A percentile compares a stretch with the other conserved stretches of the same genome.
Conservation (phyloP, 176 grass and related monocot genomes). For the Oryza officinalis region DNA sequence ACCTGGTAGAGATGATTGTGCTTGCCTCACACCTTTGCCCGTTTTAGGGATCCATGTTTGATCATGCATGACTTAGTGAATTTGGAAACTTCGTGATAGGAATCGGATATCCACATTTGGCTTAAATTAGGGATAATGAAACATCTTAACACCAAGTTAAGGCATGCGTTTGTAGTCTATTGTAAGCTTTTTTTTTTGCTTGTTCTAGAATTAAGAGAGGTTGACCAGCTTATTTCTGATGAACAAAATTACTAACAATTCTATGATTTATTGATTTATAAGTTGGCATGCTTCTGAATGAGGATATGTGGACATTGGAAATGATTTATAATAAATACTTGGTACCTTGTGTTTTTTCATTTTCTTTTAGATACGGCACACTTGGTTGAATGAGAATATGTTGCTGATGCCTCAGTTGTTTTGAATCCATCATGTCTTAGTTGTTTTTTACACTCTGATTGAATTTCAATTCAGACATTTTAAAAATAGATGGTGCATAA, state of each 20-base stretch:
- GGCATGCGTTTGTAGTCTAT: not conserved
- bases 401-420: constrained; percentile 2
- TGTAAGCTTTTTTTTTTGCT: not conserved
- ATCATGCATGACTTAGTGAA: not conserved
- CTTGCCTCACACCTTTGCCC: not conserved
- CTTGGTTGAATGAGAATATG: not conserved
- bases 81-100: not conserved
- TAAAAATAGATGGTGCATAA: not conserved
- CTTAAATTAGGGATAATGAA: not conserved
- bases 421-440: not conserved
- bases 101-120: not conserved
- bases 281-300: not conserved
- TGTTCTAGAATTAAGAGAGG: not conserved
- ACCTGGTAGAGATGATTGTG: not conserved
- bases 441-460: not conserved
- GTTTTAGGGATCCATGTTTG: constrained; percentile 1
- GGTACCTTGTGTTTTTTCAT: constrained; percentile 20
- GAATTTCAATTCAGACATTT: not conserved
- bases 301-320: not conserved
- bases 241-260: not conserved
- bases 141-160: not conserved
- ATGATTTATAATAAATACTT: not conserved
- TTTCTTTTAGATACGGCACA: not conserved
- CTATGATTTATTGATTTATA: not conserved
- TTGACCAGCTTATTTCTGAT: not conserved